Conservation (phyloP, 768 basidiomycete species). For the Mycena indigotica region DNA sequence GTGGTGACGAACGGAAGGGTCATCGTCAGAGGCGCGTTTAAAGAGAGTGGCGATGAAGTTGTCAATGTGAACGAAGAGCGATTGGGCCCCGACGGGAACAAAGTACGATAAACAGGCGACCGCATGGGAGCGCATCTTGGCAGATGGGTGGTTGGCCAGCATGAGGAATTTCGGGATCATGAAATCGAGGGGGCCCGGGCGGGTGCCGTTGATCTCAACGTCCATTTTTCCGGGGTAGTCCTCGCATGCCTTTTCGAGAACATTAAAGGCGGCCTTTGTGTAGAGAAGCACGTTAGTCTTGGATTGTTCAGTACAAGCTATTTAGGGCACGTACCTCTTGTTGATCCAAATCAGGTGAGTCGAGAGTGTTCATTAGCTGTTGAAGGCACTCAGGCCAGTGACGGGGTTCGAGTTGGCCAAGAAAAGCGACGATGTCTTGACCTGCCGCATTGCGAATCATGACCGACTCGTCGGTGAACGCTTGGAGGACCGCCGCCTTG, state of each 20-base stretch:
- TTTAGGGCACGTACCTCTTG: constrained; percentile 73
- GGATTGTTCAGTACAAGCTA: constrained; percentile 14
- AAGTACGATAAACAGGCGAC: constrained; percentile 95
- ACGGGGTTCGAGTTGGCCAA: constrained; percentile 84
- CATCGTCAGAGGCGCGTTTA: constrained; percentile 92
- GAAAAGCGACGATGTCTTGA: constrained; percentile 88
- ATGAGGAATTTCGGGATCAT: constrained; percentile 95
- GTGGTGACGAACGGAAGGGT: constrained; percentile 89
- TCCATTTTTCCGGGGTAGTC: constrained; percentile 96
- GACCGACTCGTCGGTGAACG: constrained; percentile 77
- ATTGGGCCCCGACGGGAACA: constrained; percentile 82
- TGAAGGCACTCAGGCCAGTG: constrained; percentile 96
- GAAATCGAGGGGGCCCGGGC: constrained; percentile 88
- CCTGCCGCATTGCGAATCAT: constrained; percentile 95
- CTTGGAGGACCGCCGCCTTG: constrained; percentile 74
- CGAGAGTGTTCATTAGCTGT: constrained; percentile 78
- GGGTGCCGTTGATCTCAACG: constrained; percentile 88
- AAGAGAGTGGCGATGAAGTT: constrained; percentile 91
- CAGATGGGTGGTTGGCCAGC: constrained; percentile 79
- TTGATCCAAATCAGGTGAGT: constrained; percentile 69
- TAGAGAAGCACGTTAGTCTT: constrained; percentile 11
- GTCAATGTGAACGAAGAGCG: constrained; percentile 90
- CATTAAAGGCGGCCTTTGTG: constrained; percentile 83
- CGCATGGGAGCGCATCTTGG: constrained; percentile 92
- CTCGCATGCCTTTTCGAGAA: constrained; percentile 93